These are phyloP conservation scores for Blepharisma undulans DNA, from an alignment of 169 alveolate species.

Conservation along the genomic window DNA sequence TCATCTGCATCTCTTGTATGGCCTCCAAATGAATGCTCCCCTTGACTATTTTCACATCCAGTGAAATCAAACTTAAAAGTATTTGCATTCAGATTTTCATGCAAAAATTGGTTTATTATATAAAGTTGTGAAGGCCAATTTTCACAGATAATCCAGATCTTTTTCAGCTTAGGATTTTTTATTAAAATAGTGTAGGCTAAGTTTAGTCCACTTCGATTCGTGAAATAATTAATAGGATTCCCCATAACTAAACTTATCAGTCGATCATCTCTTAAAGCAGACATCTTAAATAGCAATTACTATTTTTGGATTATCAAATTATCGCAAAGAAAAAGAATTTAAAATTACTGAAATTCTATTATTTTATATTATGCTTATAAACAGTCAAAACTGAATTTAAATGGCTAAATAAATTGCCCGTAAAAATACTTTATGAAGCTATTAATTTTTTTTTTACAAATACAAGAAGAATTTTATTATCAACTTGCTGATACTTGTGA, in stretches of 20 bases:
- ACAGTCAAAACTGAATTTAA: background rate
- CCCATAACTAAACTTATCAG: no score
- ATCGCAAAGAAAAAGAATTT: no score
- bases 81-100: background rate
- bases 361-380: no score
- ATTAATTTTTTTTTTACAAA: no score
- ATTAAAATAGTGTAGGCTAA: background rate
- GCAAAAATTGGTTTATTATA: background rate
- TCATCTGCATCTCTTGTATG: background rate
- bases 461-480: no score
- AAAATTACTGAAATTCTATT: no score
- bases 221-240: background rate
- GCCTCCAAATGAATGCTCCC: background rate
- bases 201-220: background rate
- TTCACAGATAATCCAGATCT: background rate
- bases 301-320: no score
- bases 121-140: background rate
- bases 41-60: constrained; percentile 15
- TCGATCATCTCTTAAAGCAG: no score
- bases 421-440: no score
- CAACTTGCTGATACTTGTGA: no score
- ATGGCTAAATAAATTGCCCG: no score
- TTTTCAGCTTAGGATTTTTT: background rate
- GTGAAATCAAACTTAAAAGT: background rate
- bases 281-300: no score